Evolutionary conservation across 345 rosid genomes (phyloP), one percentile per base, ranked within the genome.

Genomic region (Litchi chinensis): DNA sequence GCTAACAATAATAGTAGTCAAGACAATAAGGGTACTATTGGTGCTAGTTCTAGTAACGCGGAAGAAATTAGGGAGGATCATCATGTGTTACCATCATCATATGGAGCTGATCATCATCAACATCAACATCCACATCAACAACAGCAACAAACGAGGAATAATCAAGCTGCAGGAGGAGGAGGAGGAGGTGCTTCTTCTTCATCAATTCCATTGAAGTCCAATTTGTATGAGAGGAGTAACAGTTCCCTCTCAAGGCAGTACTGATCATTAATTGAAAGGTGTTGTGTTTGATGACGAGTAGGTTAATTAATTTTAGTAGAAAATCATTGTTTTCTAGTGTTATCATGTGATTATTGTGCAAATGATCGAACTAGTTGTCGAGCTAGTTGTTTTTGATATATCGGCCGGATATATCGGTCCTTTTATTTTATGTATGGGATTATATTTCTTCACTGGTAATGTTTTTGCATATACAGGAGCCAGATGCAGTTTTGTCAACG

Each of bases 191-290:
- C 56, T 50, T 50, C 56, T 50, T 13, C 56, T 50, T 50, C 57
- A 16, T 16, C 76, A 40, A 21, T 39, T 71, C 43, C 50, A 10
- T 57, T 11, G 65, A 68, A 79, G 28, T 66, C 64, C 24, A 64
- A 66, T 1, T 77, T 37, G 41, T 66, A 8, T 28, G 70, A 74
- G 9, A 79, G 68, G 68, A 68, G 56, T 15, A 40, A 52, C 6
- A 50, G 78, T 18, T 66, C 65, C 66, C 56, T 48, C 24, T 73
- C 65, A 60, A 67, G 82, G 74, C 70, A 63, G 62, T 74, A 66
- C 44, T 41, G 44, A 41, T 41, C 44, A 41, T 68, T 79, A 62
- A 48, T 62, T 18, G 2, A 16, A 11, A 40, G 15, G 73, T 46
- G 68, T 48, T 68, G 56, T 50, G 5, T 50, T 15, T 48, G 16